Evolutionary conservation across 1,284 basidiomycete species (phyloP), one percentile per base, ranked within the genome.

Genomic region (Cryptococcus floricola): DNA sequence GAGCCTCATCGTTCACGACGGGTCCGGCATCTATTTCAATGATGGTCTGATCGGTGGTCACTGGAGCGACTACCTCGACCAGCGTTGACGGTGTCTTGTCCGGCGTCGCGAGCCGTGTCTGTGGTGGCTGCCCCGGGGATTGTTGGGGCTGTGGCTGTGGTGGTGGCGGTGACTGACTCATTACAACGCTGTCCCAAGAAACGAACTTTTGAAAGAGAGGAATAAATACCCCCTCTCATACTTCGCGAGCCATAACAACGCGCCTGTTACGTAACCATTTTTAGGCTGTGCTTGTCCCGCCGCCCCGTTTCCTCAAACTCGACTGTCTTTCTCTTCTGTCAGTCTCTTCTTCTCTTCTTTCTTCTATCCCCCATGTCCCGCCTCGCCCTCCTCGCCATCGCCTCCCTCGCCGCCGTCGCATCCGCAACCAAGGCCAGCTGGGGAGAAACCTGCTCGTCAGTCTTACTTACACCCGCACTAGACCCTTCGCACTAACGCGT

Each of bases 381-480:
- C 25, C 46, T 48, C 25, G 46, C 46, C n/a, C 46, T 48, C 8
- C 13, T 48, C 12, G 31, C 13, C 25, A 10, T 18, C 10, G 27
- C 31, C 10, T 34, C 31, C 16, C 46, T 48, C 46, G 46, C 46
- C 6, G n/a, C 46, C 14, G 27, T 34, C 14, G 27, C 46, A 31
- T 14, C 9, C 16, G 46, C 44, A 28, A 64, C 61, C 8, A 59
- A 61, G 52, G 62, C 65, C 41, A 53, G 47, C 18, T 65, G 53
- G 16, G 66, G 68, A 4, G 61, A 65, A 57, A 63, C 65, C 10
- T 70, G 68, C 61, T 49, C 55, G 74, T 69, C 56, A 66, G 62
- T 55, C 16, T 52, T 41, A n/a, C 46, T 18, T 45, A 37, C 37
- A 3, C 41, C 50, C 42, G 39, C 19, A 13, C 18, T 13, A n/a